phyloP scores from a whole-genome alignment of 441 rosid genomes.

The Isatis lusitanica region DNA sequence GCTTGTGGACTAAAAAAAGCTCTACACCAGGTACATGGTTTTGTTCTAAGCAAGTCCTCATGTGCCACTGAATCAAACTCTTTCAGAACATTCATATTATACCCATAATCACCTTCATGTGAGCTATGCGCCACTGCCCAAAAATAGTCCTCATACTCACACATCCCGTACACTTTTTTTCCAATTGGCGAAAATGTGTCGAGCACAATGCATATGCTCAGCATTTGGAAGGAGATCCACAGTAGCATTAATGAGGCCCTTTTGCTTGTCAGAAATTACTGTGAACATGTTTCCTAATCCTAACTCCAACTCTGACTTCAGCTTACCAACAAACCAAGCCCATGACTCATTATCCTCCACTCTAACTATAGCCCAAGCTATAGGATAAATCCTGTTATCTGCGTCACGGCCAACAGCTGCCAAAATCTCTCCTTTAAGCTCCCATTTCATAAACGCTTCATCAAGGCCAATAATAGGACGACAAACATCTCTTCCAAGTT shows the following conservation, averaged over 20 bases:
- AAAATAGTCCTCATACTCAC: not conserved
- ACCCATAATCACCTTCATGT: not conserved
- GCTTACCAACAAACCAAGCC: too few species aligned
- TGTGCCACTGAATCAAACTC: not conserved
- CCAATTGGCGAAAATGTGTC: too few species aligned
- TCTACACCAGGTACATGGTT: not conserved
- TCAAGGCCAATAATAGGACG: not conserved
- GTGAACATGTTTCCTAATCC: too few species aligned
- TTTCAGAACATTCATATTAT: not conserved
- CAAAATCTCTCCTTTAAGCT: not conserved
- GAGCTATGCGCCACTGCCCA: not conserved
- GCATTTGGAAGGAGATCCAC: too few species aligned
- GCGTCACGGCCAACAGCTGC: not conserved
- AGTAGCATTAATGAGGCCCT: too few species aligned
- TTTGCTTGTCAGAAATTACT: too few species aligned
- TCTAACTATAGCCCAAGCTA: too few species aligned
- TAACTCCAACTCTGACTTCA: too few species aligned
- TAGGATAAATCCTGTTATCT: too few species aligned
- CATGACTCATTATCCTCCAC: too few species aligned
- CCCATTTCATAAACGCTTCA: not conserved
- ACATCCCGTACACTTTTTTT: too few species aligned
- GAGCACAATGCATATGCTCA: too few species aligned
- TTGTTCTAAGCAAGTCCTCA: not conserved
- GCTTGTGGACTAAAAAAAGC: not conserved
- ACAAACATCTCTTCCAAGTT: not conserved